Percentiles rank a stretch among this genome's conserved stretches.
These are phyloP conservation scores for Alternaria viburni DNA, from an alignment of 2,329 filamentous ascomycete genomes.

Conservation along the genomic window DNA sequence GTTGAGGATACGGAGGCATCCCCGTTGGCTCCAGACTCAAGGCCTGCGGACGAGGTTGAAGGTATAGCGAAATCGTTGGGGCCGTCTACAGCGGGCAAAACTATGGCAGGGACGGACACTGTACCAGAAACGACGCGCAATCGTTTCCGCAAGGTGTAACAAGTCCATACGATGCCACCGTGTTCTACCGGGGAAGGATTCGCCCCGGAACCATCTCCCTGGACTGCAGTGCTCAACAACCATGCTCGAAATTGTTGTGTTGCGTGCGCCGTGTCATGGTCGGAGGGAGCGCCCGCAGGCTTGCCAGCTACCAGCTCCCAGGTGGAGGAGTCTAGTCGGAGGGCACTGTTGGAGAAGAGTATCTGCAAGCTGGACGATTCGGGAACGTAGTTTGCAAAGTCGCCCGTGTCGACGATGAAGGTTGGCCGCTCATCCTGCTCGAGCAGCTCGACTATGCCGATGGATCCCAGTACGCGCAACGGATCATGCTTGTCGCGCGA, in stretches of 20 bases:
- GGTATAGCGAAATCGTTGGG: conserved; percentile 34
- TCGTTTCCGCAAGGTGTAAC: conserved; percentile 70
- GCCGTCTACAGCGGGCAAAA: conserved; percentile 46
- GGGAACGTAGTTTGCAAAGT: conserved; percentile 61
- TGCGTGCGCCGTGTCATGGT: conserved; percentile 47
- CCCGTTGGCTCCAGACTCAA: conserved; percentile 13
- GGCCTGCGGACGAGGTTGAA: conserved; percentile 27
- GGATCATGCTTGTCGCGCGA: conserved; percentile 56
- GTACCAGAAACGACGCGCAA: conserved; percentile 71
- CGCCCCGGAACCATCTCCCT: conserved; percentile 61
- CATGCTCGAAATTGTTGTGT: conserved; percentile 69
- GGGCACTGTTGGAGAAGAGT: conserved; percentile 71
- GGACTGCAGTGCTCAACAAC: conserved; percentile 64
- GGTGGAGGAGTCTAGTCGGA: conserved; percentile 64
- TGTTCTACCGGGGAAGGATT: conserved; percentile 60
- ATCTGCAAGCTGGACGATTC: conserved; percentile 61
- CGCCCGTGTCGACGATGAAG: conserved; percentile 73
- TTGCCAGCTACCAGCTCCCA: conserved; percentile 64
- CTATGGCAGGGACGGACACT: conserved; percentile 14
- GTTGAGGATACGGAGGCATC: conserved; percentile 19
- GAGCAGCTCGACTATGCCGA: conserved; percentile 74
- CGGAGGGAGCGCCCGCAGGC: conserved; percentile 22
- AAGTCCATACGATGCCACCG: conserved; percentile 72
- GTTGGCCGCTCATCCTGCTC: conserved; percentile 79
- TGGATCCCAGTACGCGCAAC: conserved; percentile 64